These are phyloP conservation scores for Lophiostoma macrostomum DNA, from an alignment of 495 filamentous ascomycete species.

Conservation along the genomic window DNA sequence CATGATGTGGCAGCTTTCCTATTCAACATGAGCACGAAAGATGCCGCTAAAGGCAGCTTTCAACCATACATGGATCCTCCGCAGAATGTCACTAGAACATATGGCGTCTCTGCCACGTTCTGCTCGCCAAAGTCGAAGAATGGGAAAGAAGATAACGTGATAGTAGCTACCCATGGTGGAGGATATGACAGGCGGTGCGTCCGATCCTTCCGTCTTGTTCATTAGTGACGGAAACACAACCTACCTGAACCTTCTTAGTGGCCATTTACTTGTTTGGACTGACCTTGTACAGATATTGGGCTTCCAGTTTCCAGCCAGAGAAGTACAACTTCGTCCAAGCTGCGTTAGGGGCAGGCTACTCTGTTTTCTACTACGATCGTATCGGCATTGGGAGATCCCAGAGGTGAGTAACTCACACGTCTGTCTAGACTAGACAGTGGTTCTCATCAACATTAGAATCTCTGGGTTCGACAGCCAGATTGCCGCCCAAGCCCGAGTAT, in stretches of 20 bases:
- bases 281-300: conserved; percentile 14
- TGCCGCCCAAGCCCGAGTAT: background rate
- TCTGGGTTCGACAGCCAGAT: background rate
- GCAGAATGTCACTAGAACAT: conserved; percentile 1
- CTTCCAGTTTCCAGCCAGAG: background rate
- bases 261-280: too few relatives aligned
- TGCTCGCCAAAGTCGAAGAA: conserved; percentile 1
- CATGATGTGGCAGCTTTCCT: conserved; percentile 6
- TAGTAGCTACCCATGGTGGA: conserved; percentile 15
- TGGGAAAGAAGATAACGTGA: conserved; percentile 7
- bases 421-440: background rate
- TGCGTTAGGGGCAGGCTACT: conserved; percentile 14
- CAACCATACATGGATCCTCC: background rate
- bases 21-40: too few relatives aligned
- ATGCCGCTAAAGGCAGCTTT: background rate
- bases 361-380: conserved; percentile 22
- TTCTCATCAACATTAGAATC: too few relatives aligned
- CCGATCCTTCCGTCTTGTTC: background rate
- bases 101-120: background rate
- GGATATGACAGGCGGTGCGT: conserved; percentile 13
- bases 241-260: too few relatives aligned
- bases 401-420: background rate
- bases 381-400: conserved; percentile 8
- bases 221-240: background rate
- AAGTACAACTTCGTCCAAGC: conserved; percentile 20